phyloP scores from a whole-genome alignment of 2,329 filamentous ascomycete species.

The Hypomyces rosellus region DNA sequence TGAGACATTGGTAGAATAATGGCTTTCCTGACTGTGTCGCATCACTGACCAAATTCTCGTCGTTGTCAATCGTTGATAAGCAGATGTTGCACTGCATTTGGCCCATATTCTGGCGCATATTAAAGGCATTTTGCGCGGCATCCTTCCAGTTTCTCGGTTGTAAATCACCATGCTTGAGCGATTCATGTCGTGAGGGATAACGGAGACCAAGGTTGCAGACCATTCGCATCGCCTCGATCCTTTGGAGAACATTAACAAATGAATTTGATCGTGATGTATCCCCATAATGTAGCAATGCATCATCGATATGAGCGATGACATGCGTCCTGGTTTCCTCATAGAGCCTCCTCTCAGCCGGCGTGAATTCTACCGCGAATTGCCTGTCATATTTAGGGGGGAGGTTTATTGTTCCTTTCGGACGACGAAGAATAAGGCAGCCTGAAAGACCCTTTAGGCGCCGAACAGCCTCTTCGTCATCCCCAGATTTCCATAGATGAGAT shows the following conservation, averaged over 20 bases:
- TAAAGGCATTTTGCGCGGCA: slow-evolving; percentile 29
- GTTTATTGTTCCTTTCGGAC: slow-evolving; percentile 31
- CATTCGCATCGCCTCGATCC: slow-evolving; percentile 38
- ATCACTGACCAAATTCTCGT: slow-evolving; percentile 19
- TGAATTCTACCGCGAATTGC: slow-evolving; percentile 30
- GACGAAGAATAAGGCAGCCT: slow-evolving; percentile 31
- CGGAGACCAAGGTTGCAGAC: slow-evolving; percentile 40
- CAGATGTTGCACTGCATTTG: slow-evolving; percentile 24
- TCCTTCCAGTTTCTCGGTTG: slow-evolving; percentile 11
- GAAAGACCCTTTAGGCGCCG: slow-evolving; percentile 34
- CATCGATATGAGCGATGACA: slow-evolving; percentile 26
- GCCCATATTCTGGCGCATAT: slow-evolving; percentile 23
- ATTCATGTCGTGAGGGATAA: slow-evolving; percentile 28
- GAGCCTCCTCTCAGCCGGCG: slow-evolving; percentile 24
- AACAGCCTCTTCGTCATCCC: slow-evolving; percentile 29
- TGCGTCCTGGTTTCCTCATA: slow-evolving; percentile 28
- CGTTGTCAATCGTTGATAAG: slow-evolving; percentile 16
- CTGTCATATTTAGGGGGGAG: slow-evolving; percentile 32
- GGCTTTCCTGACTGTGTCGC: neutral
- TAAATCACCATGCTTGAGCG: neutral
- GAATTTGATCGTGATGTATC: slow-evolving; percentile 10
- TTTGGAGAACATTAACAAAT: slow-evolving; percentile 37
- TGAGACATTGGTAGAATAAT: slow-evolving; percentile 27
- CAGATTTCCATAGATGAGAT: slow-evolving; percentile 31
- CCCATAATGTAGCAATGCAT: slow-evolving; percentile 21